Percentiles rank a stretch among this genome's conserved stretches.
phyloP scores from a whole-genome alignment of 2,329 filamentous ascomycete genomes.

The Colletotrichum sp. region DNA sequence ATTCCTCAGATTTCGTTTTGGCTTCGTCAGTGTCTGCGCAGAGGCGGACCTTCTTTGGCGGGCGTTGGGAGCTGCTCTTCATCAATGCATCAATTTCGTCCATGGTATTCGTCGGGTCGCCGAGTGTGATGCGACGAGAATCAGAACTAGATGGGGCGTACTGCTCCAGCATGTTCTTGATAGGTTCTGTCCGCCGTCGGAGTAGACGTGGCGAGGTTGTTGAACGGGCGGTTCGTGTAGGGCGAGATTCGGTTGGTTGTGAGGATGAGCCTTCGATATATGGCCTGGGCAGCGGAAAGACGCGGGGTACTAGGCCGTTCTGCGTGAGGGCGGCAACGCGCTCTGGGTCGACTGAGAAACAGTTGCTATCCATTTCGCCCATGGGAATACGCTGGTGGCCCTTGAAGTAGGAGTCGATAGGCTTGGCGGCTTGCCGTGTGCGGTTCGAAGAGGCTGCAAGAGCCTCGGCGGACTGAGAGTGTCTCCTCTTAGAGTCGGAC shows the following conservation, averaged over 20 bases:
- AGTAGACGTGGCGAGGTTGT: slow-evolving; percentile 42
- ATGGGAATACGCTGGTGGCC: slow-evolving; percentile 56
- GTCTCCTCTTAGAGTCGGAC: slow-evolving; percentile 45
- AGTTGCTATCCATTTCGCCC: slow-evolving; percentile 67
- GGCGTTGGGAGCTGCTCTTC: slow-evolving; percentile 32
- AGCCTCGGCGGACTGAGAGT: slow-evolving; percentile 35
- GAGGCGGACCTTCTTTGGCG: slow-evolving; percentile 62
- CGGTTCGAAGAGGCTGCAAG: slow-evolving; percentile 24
- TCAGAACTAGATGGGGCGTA: background rate
- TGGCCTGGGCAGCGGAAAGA: slow-evolving; percentile 63
- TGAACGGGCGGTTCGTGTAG: slow-evolving; percentile 23
- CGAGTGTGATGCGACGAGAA: slow-evolving; percentile 1
- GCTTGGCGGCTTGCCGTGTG: slow-evolving; percentile 42
- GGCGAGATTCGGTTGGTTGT: slow-evolving; percentile 22
- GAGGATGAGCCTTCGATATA: slow-evolving; percentile 47
- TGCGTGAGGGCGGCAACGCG: slow-evolving; percentile 52
- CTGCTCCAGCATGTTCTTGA: slow-evolving; percentile 45
- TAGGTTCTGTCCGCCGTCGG: slow-evolving; percentile 57
- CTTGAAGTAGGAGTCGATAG: slow-evolving; percentile 61
- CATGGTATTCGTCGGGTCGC: background rate
- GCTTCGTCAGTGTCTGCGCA: slow-evolving; percentile 45
- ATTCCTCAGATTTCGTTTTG: slow-evolving; percentile 33
- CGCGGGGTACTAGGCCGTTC: slow-evolving; percentile 55
- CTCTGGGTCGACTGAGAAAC: slow-evolving; percentile 57
- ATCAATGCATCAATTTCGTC: slow-evolving; percentile 19